A percentile compares a stretch with the other conserved stretches of the same genome.
phyloP scores from a whole-genome alignment of 2,329 filamentous ascomycete species.

The Fonsecaea pedrosoi region DNA sequence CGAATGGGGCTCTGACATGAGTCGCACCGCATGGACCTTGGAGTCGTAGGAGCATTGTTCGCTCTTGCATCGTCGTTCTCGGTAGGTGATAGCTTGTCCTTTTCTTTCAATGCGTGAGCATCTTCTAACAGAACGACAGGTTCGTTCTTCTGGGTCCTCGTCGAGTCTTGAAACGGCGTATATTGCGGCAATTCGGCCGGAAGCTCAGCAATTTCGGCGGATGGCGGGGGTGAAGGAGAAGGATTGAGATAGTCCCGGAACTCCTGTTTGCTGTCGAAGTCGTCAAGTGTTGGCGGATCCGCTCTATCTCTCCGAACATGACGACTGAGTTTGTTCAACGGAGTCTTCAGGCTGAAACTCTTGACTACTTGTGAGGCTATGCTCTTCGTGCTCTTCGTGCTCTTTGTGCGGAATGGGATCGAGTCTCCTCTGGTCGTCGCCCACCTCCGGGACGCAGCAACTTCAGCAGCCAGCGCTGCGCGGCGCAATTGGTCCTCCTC shows the following conservation, averaged over 20 bases:
- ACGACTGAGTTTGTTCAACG: conserved; percentile 27
- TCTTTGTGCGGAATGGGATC: conserved; percentile 24
- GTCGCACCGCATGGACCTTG: conserved; percentile 39
- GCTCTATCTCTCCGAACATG: conserved; percentile 20
- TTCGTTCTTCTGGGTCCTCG: conserved; percentile 31
- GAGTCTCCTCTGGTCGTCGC: conserved; percentile 21
- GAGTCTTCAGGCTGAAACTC: conserved; percentile 28
- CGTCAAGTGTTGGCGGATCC: conserved; percentile 33
- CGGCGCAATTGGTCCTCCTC: conserved; percentile 29
- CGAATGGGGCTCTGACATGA: conserved; percentile 38
- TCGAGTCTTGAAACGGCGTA: conserved; percentile 35
- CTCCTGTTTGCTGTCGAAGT: conserved; percentile 36
- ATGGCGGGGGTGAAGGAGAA: conserved; percentile 16
- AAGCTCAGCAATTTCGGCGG: conserved; percentile 32
- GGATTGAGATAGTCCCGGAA: conserved; percentile 34
- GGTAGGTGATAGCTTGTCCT: conserved; percentile 2
- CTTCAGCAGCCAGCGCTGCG: conserved; percentile 25
- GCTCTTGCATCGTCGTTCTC: conserved; percentile 3
- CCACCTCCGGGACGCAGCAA: conserved; percentile 22
- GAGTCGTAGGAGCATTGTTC: conserved; percentile 10
- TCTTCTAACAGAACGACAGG: conserved; percentile 26
- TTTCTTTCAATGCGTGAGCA: conserved; percentile 15
- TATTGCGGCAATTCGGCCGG: conserved; percentile 36
- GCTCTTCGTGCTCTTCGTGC: conserved; percentile 23
- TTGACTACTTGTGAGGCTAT: conserved; percentile 36